Conservation (phyloP, 148 eudicot genomes). For the Cornus controversa region DNA sequence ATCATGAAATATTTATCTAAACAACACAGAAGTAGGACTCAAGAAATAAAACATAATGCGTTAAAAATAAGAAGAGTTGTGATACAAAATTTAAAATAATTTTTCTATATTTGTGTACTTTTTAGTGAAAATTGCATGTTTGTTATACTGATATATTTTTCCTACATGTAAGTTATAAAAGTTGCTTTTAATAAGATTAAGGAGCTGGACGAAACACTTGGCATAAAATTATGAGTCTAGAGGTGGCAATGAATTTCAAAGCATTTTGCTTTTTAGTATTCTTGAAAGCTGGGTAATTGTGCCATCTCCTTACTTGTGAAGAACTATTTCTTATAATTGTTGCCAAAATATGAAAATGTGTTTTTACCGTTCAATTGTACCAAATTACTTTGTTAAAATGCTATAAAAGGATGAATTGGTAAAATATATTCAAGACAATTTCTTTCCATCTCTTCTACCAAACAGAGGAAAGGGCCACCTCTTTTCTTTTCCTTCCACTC, state of each 20-base stretch:
- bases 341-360: too few species aligned
- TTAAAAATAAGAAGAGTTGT: background rate
- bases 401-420: too few species aligned
- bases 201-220: background rate
- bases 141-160: background rate
- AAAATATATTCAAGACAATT: too few species aligned
- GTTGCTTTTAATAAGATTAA: background rate
- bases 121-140: background rate
- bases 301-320: background rate
- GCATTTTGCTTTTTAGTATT: background rate
- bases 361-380: too few species aligned
- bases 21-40: background rate
- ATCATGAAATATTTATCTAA: background rate
- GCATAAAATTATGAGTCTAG: background rate
- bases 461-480: too few species aligned
- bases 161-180: background rate
- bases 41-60: background rate
- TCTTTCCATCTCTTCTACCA: too few species aligned
- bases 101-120: too few species aligned
- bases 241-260: background rate
- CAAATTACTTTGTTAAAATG: too few species aligned
- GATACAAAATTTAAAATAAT: background rate
- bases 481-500: too few species aligned
- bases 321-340: too few species aligned
- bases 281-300: background rate